Base-by-base conservation (phyloP, 23 red algal genomes). In the Porphyridium purpureum region DNA sequence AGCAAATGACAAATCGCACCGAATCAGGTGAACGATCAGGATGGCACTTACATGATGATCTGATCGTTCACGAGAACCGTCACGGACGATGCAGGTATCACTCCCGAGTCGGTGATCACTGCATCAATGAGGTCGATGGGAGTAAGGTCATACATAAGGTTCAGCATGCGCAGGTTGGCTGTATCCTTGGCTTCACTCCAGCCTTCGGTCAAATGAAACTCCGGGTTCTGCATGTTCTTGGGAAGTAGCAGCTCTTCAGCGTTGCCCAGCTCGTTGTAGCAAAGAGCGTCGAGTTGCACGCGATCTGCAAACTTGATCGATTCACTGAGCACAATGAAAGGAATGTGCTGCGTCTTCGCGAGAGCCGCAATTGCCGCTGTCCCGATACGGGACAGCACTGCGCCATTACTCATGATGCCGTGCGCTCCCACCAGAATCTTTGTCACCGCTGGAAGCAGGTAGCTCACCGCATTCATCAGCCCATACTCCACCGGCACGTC, bases 281-380 rank as follows among this genome's bases (percentile, higher is more conserved):
- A 31, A 3, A 74, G 60, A 1, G 69, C 41, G 47, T 74, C 69
- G 27, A 74, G 27, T 27, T 52, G 20, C 22, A 34, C 46, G 15
- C 69, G 47, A 34, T 74, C 69, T 33, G 55, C 41, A 31, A 74
- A 74, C 31, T 74, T 74, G 55, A 74, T 47, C 21, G 49, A 32
- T n/a, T 74, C 56, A 44, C 69, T 50, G 9, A 31, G 27, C n/a
- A 74, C 59, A 3, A 63, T 4, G 17, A 74, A 4, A 3, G 69
- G 69, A 17, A 74, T 54, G 42, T 29, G 69, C 56, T 63, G 33
- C 4, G 27, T 20, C 22, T 74, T 74, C 22, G 69, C 69, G 5
- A 74, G 31, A 4, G 44, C 14, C 35, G 69, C 69, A 5, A 74
- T 54, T 15, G 24, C 35, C 33, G 69, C 69, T 1, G 69, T 74